Base-by-base conservation (phyloP, 139 green algal genomes). In the Volvox africanus region DNA sequence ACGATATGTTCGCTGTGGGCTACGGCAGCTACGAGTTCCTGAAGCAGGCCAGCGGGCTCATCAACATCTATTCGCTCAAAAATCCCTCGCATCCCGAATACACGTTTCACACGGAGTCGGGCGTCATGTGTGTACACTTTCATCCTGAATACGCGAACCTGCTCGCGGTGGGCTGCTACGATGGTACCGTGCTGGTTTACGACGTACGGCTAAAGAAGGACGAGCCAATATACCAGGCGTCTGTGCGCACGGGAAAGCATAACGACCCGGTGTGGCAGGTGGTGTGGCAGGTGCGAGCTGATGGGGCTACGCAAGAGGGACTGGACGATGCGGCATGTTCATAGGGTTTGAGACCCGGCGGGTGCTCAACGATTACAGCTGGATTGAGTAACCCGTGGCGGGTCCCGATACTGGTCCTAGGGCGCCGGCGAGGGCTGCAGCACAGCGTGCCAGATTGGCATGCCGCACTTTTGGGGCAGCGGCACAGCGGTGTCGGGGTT, bases 1-100 rank as follows among this genome's bases (percentile, higher is more conserved):
- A 84, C 33, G 97, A 99, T 92, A 92, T 98, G 61, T 98, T 99
- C 93, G 97, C 96, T 30, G 97, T 97, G 21, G 97, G 96, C 24
- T 99, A 99, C 92, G 98, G 98, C 83, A 96, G 90, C 87, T 99
- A 98, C 92, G 97, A 99, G 89, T 98, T 97, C 92, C 93, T 96
- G 32, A 94, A 96, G 88, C 96, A 96, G 82, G 94, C 92, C 36
- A 91, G 36, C 26, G 97, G 97, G 61, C 91, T 98, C n/a, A 94
- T 99, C 75, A 96, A 93, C 94, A 96, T 97, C 90, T 98, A 97
- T 94, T 96, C 91, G 50, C 91, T 99, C 32, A 98, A 98, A 92
- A 99, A 99, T 93, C 96, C 97, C 0, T 95, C 93, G 0, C 93
- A 97, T 75, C 96, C 98, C 1, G 97, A 99, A 92, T 96, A 93